These are phyloP conservation scores for Agaricus bisporus DNA, from an alignment of 768 basidiomycete genomes.

Conservation along the genomic window DNA sequence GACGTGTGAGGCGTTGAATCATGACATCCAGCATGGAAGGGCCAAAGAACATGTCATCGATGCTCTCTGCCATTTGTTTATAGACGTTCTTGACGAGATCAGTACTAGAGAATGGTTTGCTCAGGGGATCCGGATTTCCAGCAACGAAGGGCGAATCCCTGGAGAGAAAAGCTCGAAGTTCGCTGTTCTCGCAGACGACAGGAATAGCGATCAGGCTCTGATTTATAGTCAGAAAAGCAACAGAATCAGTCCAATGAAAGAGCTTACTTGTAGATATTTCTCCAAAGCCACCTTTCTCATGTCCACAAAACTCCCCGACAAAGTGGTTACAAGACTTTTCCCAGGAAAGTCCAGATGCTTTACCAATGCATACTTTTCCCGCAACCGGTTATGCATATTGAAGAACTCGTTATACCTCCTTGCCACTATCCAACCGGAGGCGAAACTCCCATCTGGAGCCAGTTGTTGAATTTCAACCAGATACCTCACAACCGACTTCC, in stretches of 20 bases:
- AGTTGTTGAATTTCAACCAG: slow-evolving; percentile 89
- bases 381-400: slow-evolving; percentile 79
- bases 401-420: slow-evolving; percentile 94
- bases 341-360: slow-evolving; percentile 84
- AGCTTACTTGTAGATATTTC: slow-evolving; percentile 80
- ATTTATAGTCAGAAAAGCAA: background rate
- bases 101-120: slow-evolving; percentile 54
- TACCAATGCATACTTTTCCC: slow-evolving; percentile 65
- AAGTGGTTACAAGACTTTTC: slow-evolving; percentile 83
- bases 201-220: slow-evolving; percentile 73
- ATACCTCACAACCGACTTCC: slow-evolving; percentile 89
- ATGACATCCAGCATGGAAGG: slow-evolving; percentile 95
- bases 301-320: slow-evolving; percentile 87
- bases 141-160: slow-evolving; percentile 80
- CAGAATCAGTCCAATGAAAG: background rate
- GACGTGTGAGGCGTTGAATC: slow-evolving; percentile 83
- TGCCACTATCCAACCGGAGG: slow-evolving; percentile 90
- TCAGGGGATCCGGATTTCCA: slow-evolving; percentile 40
- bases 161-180: slow-evolving; percentile 81
- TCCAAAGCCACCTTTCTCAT: slow-evolving; percentile 72
- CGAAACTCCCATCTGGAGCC: slow-evolving; percentile 68
- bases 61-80: slow-evolving; percentile 86
- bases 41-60: slow-evolving; percentile 96
- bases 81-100: slow-evolving; percentile 85
- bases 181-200: slow-evolving; percentile 73